phyloP scores from a whole-genome alignment of 345 rosid genomes.

The Aquilaria sinensis region DNA sequence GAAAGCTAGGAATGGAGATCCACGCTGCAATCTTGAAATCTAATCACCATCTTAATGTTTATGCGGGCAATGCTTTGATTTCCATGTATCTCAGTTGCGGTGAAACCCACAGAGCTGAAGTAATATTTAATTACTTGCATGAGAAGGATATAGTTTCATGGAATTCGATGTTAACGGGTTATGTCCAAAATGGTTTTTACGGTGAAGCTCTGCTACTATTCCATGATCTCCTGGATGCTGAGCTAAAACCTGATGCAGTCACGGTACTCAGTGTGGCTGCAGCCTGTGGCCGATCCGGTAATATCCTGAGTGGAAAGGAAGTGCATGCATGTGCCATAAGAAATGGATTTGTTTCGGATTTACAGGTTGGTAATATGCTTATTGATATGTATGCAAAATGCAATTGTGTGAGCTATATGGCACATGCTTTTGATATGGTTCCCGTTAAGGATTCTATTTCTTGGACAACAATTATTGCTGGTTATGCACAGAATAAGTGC shows the following conservation, averaged over 20 bases:
- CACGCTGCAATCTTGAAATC: constrained; percentile 64
- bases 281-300: constrained; percentile 56
- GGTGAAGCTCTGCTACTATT: constrained; percentile 48
- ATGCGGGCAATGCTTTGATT: constrained; percentile 65
- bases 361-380: constrained; percentile 65
- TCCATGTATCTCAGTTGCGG: constrained; percentile 60
- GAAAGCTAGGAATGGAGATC: constrained; percentile 58
- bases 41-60: constrained; percentile 25
- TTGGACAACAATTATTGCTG: constrained; percentile 77
- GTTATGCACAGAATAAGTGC: constrained; percentile 56
- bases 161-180: constrained; percentile 64
- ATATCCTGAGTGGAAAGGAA: constrained; percentile 64
- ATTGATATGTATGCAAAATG: constrained; percentile 83
- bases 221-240: constrained; percentile 36
- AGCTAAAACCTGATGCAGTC: constrained; percentile 49
- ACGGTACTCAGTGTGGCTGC: constrained; percentile 39
- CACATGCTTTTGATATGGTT: constrained; percentile 44
- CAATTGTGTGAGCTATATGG: constrained; percentile 44
- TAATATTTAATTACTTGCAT: constrained; percentile 29
- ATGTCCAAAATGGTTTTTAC: constrained; percentile 51
- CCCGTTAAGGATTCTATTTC: constrained; percentile 60
- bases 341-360: constrained; percentile 41
- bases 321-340: constrained; percentile 67
- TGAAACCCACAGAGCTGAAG: constrained; percentile 37
- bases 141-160: constrained; percentile 49